These are phyloP conservation scores for Pythium graminicola DNA, from an alignment of 352 stramenopile genomes.

Conservation along the genomic window DNA sequence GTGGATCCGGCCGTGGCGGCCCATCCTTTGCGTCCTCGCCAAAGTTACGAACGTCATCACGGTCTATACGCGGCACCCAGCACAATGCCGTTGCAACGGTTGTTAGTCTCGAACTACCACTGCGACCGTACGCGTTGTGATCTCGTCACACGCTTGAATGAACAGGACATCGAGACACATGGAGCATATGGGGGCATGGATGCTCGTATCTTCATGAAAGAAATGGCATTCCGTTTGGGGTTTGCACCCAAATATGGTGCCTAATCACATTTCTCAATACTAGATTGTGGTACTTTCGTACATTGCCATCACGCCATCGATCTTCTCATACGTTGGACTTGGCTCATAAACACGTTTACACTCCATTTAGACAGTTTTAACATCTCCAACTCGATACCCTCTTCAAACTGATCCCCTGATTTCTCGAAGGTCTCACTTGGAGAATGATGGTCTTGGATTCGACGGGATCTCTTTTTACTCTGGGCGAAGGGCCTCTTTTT, in stretches of 20 bases:
- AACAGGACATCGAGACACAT: constrained; percentile 37
- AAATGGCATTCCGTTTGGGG: constrained; percentile 73
- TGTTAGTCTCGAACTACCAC: constrained; percentile 53
- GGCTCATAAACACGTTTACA: background rate
- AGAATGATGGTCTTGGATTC: constrained; percentile 6
- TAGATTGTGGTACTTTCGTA: too few relatives aligned
- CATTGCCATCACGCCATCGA: too few relatives aligned
- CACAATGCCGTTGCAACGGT: background rate
- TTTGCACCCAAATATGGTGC: constrained; percentile 74
- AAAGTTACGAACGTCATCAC: constrained; percentile 60
- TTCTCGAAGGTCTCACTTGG: constrained; percentile 4
- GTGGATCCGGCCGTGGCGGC: constrained; percentile 3
- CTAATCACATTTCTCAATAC: too few relatives aligned
- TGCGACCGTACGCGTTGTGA: constrained; percentile 65
- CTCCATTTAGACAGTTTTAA: too few relatives aligned
- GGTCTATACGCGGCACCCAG: constrained; percentile 33
- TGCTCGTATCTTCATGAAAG: constrained; percentile 62
- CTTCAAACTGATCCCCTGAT: constrained; percentile 2
- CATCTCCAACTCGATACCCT: too few relatives aligned
- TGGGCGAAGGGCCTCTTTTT: too few relatives aligned
- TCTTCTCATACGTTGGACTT: too few relatives aligned
- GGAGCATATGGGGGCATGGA: constrained; percentile 70
- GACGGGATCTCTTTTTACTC: background rate
- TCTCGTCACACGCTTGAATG: constrained; percentile 36
- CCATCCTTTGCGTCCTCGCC: constrained; percentile 50